Percentiles rank a stretch among this genome's conserved stretches.
These are phyloP conservation scores for Aegilops longissima DNA, from an alignment of 176 grass and related monocot species.

Conservation along the genomic window DNA sequence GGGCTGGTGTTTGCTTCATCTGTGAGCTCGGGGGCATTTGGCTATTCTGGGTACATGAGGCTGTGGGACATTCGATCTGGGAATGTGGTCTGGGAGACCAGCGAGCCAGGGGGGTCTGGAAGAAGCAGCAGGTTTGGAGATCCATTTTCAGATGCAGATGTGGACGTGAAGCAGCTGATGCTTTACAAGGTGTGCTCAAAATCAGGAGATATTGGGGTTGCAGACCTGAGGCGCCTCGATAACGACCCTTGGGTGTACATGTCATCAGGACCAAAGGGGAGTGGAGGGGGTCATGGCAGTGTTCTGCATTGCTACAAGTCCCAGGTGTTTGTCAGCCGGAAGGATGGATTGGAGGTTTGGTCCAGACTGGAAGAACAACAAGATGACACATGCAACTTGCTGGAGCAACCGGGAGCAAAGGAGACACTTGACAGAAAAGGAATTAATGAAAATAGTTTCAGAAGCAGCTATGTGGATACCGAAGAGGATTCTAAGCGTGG, in stretches of 20 bases:
- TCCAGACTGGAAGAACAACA: conserved; percentile 48
- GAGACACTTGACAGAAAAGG: conserved; percentile 12
- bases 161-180: conserved; percentile 49
- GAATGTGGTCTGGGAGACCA: conserved; percentile 82
- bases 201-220: conserved; percentile 74
- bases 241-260: conserved; percentile 88
- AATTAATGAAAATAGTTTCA: conserved; percentile 34
- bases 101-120: conserved; percentile 73
- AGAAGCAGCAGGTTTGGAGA: conserved; percentile 78
- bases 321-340: conserved; percentile 79
- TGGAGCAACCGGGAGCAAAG: conserved; percentile 16
- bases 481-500: conserved; percentile 67
- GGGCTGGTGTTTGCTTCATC: conserved; percentile 67
- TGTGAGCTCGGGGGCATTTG: conserved; percentile 78
- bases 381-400: background rate
- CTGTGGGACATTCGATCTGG: conserved; percentile 79
- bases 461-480: conserved; percentile 61
- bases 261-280: conserved; percentile 45
- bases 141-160: conserved; percentile 76
- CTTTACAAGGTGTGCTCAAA: conserved; percentile 90
- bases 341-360: conserved; percentile 84
- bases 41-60: conserved; percentile 93
- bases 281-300: conserved; percentile 61
- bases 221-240: conserved; percentile 74
- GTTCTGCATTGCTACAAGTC: conserved; percentile 68